phyloP scores from a whole-genome alignment of 179 eudicot genomes.

The Carnegiea gigantea region DNA sequence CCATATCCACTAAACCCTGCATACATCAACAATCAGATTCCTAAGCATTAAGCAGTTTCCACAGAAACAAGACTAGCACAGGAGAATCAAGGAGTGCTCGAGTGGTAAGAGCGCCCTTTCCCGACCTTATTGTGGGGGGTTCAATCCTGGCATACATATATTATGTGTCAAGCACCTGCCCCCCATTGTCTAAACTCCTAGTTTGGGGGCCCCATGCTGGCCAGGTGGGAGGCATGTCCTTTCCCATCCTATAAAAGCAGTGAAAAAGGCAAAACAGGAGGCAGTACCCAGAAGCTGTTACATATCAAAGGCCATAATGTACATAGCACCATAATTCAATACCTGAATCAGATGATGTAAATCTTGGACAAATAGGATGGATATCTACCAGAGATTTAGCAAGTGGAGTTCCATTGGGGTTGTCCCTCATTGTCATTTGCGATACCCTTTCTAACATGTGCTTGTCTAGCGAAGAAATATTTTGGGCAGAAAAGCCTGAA shows the following conservation, averaged over 20 bases:
- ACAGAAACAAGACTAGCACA: background rate
- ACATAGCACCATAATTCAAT: background rate
- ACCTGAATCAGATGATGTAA: slow-evolving; percentile 27
- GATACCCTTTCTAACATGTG: slow-evolving; percentile 17
- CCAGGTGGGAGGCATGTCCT: background rate
- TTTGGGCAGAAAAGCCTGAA: slow-evolving; percentile 15
- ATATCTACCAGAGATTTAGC: background rate
- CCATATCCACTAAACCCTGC: slow-evolving; percentile 37
- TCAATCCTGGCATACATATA: background rate
- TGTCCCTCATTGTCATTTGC: slow-evolving; percentile 15
- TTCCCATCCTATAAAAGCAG: too few species aligned
- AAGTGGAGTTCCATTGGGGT: slow-evolving; percentile 14
- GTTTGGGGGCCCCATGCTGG: background rate
- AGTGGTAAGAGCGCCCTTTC: too few species aligned
- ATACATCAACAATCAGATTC: slow-evolving; percentile 14
- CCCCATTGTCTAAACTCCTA: background rate
- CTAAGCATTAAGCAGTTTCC: slow-evolving; percentile 2
- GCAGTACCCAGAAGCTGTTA: background rate
- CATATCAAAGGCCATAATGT: background rate
- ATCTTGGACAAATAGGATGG: slow-evolving; percentile 8
- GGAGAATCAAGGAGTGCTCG: background rate
- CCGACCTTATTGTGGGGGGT: too few species aligned
- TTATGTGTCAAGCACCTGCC: background rate
- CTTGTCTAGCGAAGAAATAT: slow-evolving; percentile 10
- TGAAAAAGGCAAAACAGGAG: background rate